Conservation (phyloP, 2,329 filamentous ascomycete species). For the Aspergillus terreus region DNA sequence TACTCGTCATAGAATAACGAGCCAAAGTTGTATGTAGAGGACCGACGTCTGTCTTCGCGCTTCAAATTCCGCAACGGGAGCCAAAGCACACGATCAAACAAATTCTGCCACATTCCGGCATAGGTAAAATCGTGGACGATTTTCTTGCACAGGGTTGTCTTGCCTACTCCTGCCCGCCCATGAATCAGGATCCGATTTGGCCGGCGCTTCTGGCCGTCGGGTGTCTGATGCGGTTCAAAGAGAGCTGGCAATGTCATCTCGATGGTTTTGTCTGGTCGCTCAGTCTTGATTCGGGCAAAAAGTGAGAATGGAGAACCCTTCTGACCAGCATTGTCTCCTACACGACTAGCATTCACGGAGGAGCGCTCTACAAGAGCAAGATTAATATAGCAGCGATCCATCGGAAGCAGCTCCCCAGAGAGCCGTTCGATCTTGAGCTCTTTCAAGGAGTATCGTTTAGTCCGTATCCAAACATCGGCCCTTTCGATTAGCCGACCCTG, state of each 20-base stretch:
- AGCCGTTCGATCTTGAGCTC: not conserved
- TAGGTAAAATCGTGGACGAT: slow-evolving; percentile 34
- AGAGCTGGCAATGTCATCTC: not conserved
- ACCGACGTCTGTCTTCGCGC: not conserved
- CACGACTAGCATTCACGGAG: no score
- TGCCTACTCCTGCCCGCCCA: slow-evolving; percentile 38
- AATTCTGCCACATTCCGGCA: slow-evolving; percentile 18
- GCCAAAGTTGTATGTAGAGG: not conserved
- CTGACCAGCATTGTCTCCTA: no score
- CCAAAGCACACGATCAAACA: slow-evolving; percentile 41
- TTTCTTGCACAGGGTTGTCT: slow-evolving; percentile 44
- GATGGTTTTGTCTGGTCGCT: not conserved
- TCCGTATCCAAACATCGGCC: not conserved
- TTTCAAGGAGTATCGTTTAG: not conserved
- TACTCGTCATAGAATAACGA: not conserved
- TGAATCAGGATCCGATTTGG: slow-evolving; percentile 36
- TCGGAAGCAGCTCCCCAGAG: not conserved
- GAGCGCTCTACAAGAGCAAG: not conserved
- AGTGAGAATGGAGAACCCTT: not conserved
- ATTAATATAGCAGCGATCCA: slow-evolving; percentile 1
- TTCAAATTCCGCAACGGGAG: slow-evolving; percentile 37
- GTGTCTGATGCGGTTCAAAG: not conserved
- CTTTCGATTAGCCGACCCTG: no score
- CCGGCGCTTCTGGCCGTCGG: slow-evolving; percentile 6
- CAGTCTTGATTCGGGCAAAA: not conserved